These are phyloP conservation scores for Populus trichocarpa DNA, from an alignment of 441 rosid genomes.

Conservation along the genomic window DNA sequence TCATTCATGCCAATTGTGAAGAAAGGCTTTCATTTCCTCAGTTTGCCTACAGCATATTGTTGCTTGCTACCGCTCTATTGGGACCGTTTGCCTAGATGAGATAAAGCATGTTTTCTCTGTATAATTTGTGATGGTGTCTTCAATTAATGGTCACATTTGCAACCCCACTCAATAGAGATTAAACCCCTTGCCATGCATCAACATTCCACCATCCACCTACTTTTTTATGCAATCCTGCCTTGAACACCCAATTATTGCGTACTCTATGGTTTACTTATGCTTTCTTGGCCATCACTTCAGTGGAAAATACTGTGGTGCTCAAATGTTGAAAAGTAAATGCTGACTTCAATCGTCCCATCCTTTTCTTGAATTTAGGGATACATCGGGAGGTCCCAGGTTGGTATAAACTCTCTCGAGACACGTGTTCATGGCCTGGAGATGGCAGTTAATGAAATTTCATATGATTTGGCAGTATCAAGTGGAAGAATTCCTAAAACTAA, in stretches of 20 bases:
- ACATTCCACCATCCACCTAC: background rate
- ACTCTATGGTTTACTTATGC: background rate
- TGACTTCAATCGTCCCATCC: constrained; percentile 5
- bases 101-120: background rate
- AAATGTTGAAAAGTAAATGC: background rate
- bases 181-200: background rate
- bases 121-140: background rate
- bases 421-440: constrained; percentile 84
- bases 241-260: background rate
- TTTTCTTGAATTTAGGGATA: constrained; percentile 58
- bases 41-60: constrained; percentile 1
- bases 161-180: background rate
- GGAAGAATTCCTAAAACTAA: constrained; percentile 53
- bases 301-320: constrained; percentile 6
- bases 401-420: constrained; percentile 72
- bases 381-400: constrained; percentile 88
- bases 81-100: background rate
- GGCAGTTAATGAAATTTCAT: constrained; percentile 86
- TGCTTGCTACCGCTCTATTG: background rate
- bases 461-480: constrained; percentile 68
- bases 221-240: background rate
- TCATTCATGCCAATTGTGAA: background rate
- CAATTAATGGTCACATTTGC: background rate
- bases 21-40: background rate
- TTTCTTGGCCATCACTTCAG: background rate